Base-by-base conservation (phyloP, 164 flowering plant genomes). In the Vitis amurensis region DNA sequence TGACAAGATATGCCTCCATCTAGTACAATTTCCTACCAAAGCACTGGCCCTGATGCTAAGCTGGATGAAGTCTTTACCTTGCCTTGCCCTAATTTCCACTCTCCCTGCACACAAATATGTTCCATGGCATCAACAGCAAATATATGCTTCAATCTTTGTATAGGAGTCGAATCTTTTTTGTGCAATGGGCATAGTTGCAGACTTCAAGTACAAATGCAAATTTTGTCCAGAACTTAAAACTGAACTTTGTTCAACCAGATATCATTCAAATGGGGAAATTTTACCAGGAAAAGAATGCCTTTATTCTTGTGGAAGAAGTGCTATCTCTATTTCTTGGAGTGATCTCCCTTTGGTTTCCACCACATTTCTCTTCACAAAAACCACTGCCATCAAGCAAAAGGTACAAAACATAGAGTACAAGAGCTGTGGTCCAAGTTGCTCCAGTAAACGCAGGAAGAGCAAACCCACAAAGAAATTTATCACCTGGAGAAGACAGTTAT, bases 291-390 rank as follows among this genome's bases (percentile, higher is more conserved):
- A 37, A 37, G 44, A 9, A 52, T 50, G 49, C 64, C 64, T 56
- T 51, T 78, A 81, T 44, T 76, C 78, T 55, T 74, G 83, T 11
- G 97, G 89, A 64, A 93, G 92, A 73, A 96, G 92, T 5, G 99
- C 80, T 48, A 96, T 89, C 84, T 96, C 99, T 57, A 96, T 93
- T 80, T 96, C 99, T 76, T 93, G 97, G 44, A 96, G 94, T 19
- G 99, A 77, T 74, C 83, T 96, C 65, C 99, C 99, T 85, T 96
- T 96, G 23, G 99, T 96, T 79, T 96, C 99, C 68, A 96, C 73
- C 48, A 96, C 88, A 78, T 89, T 91, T 62, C 75, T 88, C 82
- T 91, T 91, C 65, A 93, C 97, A 71, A 96, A 96, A 31, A 75
- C 76, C 70, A 85, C 92, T 9, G 89, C 97, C 68, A 83, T 60